Evolutionary conservation across 306 rosid genomes (phyloP), one percentile per base, ranked within the genome.

Genomic region (Neltuma alba): DNA sequence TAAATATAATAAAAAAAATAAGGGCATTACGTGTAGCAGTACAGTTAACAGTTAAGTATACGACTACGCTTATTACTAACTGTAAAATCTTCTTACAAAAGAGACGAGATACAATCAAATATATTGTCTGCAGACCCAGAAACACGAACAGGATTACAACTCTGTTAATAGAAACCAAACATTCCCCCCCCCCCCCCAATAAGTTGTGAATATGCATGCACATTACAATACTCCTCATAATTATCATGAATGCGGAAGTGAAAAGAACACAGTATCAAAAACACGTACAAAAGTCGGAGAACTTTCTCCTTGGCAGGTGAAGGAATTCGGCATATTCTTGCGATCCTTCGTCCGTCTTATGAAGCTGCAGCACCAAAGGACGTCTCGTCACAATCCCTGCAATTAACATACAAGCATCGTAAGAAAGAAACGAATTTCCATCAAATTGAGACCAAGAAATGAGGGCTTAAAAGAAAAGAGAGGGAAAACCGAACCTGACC

Each of bases 301-400:
- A 86, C 83, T 85, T 92, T 80, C 89, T 86, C 89, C 91, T 88
- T 5, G 89, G 88, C 42, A 90, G 79, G 87, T 94, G 98, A 85
- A 92, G 97, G 86, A 94, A 94, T 91, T 94, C 98, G 12, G 98
- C 98, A 79, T 94, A 92, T 50, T 94, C 97, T 72, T 82, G 88
- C 6, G 83, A 82, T 4, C 88, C 91, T 3, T 81, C 91, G 0
- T 89, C 99, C 2, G 88, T 85, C 91, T 89, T 90, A 73, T 94
- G 97, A 74, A 94, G 99, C 89, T 94, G 97, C 97, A 94, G 88
- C 50, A 94, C 99, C 86, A 94, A 77, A 14, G 99, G 99, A 78
- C 99, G 89, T 81, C 99, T 89, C 0, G 99, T 94, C 80, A 94
- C 99, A 47, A 94, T 94, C 36, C 99, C 99, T 94, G 89, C 78